These are phyloP conservation scores for Chlamydomonas eustigma DNA, from an alignment of 139 green algal genomes.

Conservation along the genomic window DNA sequence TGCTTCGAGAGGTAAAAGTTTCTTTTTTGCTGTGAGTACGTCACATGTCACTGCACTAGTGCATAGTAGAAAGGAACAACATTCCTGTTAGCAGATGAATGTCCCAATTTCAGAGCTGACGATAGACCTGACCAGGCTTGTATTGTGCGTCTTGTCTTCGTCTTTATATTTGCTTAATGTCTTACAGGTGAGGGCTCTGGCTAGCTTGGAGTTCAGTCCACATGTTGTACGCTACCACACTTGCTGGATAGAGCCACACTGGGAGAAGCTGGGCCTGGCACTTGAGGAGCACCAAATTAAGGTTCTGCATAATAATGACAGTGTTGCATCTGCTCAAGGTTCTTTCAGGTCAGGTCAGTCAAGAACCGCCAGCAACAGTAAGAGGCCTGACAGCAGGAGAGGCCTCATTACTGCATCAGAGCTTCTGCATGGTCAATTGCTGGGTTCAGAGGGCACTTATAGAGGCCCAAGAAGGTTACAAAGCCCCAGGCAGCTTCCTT, in stretches of 20 bases:
- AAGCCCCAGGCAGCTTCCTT: too few relatives aligned
- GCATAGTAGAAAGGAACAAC: background rate
- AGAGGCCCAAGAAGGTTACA: background rate
- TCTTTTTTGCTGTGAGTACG: background rate
- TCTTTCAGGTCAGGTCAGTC: too few relatives aligned
- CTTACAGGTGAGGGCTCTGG: conserved; percentile 29
- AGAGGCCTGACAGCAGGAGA: background rate
- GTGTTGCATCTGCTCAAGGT: too few relatives aligned
- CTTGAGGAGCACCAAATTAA: conserved; percentile 4
- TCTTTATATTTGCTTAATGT: background rate
- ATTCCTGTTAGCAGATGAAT: background rate
- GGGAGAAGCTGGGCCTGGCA: conserved; percentile 26
- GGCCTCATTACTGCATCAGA: background rate
- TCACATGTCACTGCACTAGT: background rate
- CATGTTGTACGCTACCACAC: conserved; percentile 31
- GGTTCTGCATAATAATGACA: too few relatives aligned
- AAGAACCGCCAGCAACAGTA: background rate
- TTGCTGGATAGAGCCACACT: conserved; percentile 33
- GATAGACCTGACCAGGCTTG: background rate
- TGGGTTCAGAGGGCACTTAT: background rate
- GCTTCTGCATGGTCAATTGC: background rate
- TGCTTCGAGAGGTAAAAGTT: conserved; percentile 30
- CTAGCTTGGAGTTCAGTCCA: conserved; percentile 20
- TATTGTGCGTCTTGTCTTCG: background rate
- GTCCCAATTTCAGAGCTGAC: background rate